Evolutionary conservation across 371 early-diverging fungal species (phyloP).

Genomic region (Choanephora cucurbitarum): DNA sequence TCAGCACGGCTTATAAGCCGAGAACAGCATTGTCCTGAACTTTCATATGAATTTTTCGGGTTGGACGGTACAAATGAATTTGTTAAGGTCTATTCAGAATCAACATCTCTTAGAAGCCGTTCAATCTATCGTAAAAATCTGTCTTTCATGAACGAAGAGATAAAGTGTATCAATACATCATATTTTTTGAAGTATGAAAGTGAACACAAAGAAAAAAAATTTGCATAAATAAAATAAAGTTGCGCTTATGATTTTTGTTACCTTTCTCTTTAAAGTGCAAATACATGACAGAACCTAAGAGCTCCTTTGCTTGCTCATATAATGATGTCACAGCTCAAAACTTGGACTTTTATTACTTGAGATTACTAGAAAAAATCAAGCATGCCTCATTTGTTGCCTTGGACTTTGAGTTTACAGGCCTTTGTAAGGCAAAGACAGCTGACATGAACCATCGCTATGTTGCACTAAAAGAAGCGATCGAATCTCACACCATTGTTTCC

Average conservation of each 20-base stretch:
- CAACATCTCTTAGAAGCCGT: too few relatives aligned
- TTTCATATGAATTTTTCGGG: background rate
- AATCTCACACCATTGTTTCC: slow-evolving; percentile 74
- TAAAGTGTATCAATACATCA: too few relatives aligned
- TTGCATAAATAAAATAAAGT: too few relatives aligned
- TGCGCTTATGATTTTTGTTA: background rate
- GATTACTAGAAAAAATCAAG: slow-evolving; percentile 22
- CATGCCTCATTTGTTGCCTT: slow-evolving; percentile 73
- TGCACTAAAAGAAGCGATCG: slow-evolving; percentile 65
- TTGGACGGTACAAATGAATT: background rate
- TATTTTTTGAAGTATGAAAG: too few relatives aligned
- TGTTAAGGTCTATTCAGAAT: too few relatives aligned
- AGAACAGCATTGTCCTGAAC: background rate
- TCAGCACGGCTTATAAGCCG: background rate
- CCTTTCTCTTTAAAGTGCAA: background rate
- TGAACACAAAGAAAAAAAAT: too few relatives aligned
- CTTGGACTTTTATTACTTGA: slow-evolving; percentile 13
- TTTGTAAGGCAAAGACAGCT: slow-evolving; percentile 43
- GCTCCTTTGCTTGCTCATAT: slow-evolving; percentile 2
- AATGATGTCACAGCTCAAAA: slow-evolving; percentile 18
- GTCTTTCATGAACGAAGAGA: too few relatives aligned
- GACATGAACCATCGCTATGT: slow-evolving; percentile 78
- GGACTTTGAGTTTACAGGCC: slow-evolving; percentile 90
- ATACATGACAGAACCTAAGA: slow-evolving; percentile 12
- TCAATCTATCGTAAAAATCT: too few relatives aligned